Conservation (phyloP, 495 filamentous ascomycete species). For the Pyrenula aspistea region DNA sequence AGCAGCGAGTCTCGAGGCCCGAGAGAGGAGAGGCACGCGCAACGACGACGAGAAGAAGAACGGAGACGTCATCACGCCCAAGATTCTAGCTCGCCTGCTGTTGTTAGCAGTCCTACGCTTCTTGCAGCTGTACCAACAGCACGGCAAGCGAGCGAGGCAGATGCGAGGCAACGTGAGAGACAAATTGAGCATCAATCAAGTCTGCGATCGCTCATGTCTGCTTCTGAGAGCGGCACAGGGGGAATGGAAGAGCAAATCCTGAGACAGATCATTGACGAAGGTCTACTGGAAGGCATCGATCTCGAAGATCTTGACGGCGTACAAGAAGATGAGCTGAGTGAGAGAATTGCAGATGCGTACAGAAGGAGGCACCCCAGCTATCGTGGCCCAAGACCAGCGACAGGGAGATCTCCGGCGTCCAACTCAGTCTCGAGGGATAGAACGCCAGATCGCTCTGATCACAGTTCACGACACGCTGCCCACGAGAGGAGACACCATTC, state of each 20-base stretch:
- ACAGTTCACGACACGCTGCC: constrained; percentile 22
- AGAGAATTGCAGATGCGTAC: constrained; percentile 80
- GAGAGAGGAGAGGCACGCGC: constrained; percentile 25
- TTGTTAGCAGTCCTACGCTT: background rate
- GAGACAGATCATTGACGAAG: constrained; percentile 79
- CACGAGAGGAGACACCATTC: constrained; percentile 15
- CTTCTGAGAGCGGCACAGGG: constrained; percentile 55
- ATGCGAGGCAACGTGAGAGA: constrained; percentile 15
- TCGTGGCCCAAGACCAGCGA: background rate
- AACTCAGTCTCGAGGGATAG: background rate
- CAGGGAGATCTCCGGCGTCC: constrained; percentile 21
- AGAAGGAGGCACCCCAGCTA: constrained; percentile 44
- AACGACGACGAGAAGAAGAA: constrained; percentile 33
- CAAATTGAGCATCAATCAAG: constrained; percentile 78
- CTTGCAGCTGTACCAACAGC: background rate
- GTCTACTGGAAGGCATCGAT: constrained; percentile 74
- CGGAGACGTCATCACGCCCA: constrained; percentile 1
- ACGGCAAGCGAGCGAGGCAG: background rate
- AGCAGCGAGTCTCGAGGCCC: constrained; percentile 18
- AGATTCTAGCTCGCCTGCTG: background rate
- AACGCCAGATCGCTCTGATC: constrained; percentile 3
- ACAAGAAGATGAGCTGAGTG: constrained; percentile 77
- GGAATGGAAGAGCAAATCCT: constrained; percentile 84
- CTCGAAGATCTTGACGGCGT: constrained; percentile 63
- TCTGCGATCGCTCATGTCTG: constrained; percentile 67